These are phyloP conservation scores for Plectosphaerella cucumerina DNA, from an alignment of 2,329 filamentous ascomycete species.

Conservation along the genomic window DNA sequence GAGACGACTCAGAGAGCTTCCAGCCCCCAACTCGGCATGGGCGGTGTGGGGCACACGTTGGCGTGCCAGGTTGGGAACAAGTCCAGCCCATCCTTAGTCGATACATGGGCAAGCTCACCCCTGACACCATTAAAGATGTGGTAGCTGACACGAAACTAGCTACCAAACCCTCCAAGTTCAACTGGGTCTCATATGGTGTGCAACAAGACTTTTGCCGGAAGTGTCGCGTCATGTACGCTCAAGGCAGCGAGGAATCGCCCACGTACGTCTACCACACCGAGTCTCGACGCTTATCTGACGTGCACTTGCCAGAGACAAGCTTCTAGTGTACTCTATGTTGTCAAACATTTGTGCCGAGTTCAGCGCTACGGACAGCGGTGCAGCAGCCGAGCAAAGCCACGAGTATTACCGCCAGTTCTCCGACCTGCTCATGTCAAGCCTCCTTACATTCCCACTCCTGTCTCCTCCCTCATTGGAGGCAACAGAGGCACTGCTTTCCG, in stretches of 20 bases:
- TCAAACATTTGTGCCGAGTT: conserved; percentile 4
- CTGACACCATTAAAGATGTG: too few relatives aligned
- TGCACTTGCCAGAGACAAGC: not conserved
- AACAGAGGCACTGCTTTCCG: conserved; percentile 1
- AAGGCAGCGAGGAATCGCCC: not conserved
- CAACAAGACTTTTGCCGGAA: conserved; percentile 1
- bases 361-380: not conserved
- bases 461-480: not conserved
- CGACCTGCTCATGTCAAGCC: not conserved
- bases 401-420: not conserved
- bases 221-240: conserved; percentile 3
- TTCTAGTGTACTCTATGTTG: conserved; percentile 2
- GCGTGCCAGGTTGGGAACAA: too few relatives aligned
- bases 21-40: too few relatives aligned
- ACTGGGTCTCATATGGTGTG: not conserved
- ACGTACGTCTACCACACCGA: not conserved
- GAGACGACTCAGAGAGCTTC: too few relatives aligned
- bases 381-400: conserved; percentile 1
- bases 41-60: too few relatives aligned
- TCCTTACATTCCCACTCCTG: not conserved
- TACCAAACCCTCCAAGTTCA: not conserved
- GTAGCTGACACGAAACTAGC: not conserved
- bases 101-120: too few relatives aligned
- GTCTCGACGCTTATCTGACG: not conserved
- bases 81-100: too few relatives aligned